Conservation (phyloP, 2,329 filamentous ascomycete genomes). For the Stemphylium vesicarium region DNA sequence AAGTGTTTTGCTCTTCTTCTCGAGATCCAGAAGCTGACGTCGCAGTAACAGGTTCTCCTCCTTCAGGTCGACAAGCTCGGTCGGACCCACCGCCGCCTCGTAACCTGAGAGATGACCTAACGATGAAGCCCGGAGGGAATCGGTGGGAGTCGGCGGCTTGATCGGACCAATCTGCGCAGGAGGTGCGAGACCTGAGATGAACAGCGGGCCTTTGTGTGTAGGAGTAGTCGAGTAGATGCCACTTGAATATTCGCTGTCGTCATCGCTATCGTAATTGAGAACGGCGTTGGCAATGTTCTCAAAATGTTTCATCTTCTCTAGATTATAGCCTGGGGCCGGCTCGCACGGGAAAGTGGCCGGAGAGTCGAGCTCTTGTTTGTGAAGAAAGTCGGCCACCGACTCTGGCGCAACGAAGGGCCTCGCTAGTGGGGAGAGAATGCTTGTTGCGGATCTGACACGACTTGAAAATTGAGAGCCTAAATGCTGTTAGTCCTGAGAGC, state of each 20-base stretch:
- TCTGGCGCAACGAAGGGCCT: constrained; percentile 1
- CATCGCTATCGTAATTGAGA: not conserved
- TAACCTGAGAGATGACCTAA: not conserved
- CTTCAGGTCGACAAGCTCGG: not conserved
- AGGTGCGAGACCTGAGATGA: not conserved
- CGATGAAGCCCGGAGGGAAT: not conserved
- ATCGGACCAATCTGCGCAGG: not conserved
- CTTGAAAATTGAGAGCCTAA: constrained; percentile 13
- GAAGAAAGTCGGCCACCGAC: constrained; percentile 16
- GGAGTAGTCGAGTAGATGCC: not conserved
- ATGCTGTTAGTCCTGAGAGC: not conserved
- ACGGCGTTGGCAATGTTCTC: constrained; percentile 3
- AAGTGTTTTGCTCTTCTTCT: not conserved
- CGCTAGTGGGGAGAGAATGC: constrained; percentile 11
- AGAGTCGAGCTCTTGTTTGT: constrained; percentile 3
- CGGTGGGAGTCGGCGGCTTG: constrained; percentile 10
- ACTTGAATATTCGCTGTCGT: not conserved
- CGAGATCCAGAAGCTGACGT: not conserved
- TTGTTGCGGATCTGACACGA: not conserved
- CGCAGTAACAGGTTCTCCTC: constrained; percentile 13
- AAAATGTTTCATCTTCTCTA: constrained; percentile 3
- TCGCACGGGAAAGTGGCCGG: not conserved
- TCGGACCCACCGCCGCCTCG: not conserved
- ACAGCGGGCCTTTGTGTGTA: not conserved
- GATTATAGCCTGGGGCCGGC: not conserved